A percentile compares a stretch with the other conserved stretches of the same genome.
Evolutionary conservation across 1,139 yeast species (phyloP).

Genomic region (Candida sp.): DNA sequence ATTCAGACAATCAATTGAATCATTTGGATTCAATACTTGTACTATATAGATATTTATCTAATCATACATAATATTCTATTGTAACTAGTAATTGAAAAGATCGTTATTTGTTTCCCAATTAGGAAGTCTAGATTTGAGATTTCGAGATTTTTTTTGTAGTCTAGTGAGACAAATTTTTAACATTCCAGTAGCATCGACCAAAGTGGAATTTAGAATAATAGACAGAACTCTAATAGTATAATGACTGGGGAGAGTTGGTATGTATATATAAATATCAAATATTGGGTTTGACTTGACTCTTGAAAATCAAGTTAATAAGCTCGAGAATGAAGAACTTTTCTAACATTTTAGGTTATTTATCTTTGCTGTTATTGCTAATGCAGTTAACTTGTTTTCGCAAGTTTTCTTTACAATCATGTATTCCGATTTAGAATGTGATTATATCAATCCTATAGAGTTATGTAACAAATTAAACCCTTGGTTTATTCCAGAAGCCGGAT

Average conservation of each 20-base stretch:
- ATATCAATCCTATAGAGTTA: conserved; percentile 94
- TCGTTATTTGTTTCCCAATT: neutral
- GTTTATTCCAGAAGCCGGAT: conserved; percentile 86
- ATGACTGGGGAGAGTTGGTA: conserved; percentile 32
- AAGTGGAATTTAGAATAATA: neutral
- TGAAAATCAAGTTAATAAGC: neutral
- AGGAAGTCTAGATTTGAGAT: conserved; percentile 1
- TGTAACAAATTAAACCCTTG: conserved; percentile 90
- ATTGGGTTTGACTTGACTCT: neutral
- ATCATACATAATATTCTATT: no score
- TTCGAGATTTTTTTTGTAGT: neutral
- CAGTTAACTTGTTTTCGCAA: conserved; percentile 83
- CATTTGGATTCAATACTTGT: no score
- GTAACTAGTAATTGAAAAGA: no score
- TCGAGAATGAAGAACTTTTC: neutral
- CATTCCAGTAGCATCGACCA: neutral
- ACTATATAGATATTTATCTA: no score
- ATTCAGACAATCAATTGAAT: no score
- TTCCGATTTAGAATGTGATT: conserved; percentile 92
- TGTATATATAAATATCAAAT: conserved; percentile 10
- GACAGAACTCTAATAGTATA: conserved; percentile 4
- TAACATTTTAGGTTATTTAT: conserved; percentile 56
- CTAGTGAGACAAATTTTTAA: conserved; percentile 1
- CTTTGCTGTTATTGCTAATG: conserved; percentile 82
- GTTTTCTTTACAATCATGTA: conserved; percentile 92